Evolutionary conservation across 495 filamentous ascomycete species (phyloP), one percentile per base, ranked within the genome.

Genomic region (Penicillium mononematosum): DNA sequence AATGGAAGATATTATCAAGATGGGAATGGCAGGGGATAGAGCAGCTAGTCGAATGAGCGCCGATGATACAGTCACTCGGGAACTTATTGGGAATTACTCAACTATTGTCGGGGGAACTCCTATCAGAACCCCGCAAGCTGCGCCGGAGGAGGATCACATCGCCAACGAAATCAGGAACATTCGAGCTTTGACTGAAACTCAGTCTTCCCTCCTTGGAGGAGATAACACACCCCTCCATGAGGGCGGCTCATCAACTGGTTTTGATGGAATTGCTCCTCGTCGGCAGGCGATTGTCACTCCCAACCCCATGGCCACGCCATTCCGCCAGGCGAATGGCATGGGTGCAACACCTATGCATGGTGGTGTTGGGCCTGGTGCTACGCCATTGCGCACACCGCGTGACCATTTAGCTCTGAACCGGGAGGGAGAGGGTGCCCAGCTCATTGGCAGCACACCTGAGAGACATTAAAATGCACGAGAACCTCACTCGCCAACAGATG

Each of bases 131-230:
- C 94, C 94, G 2, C 83, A 86, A 65, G 92, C 91, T 17, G 88
- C 94, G 0, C 88, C 92, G 8, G 89, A 96, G 67, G 92, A 98
- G 66, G 95, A 98, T 69, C 86, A 88, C 59, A 91, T 98, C 50
- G 90, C 93, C 50, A 98, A 98, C 66, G 94, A 98, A 71, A 95
- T 98, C 56, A 87, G 85, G 58, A 98, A 98, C 69, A 96, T 97
- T 53, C 82, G 90, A 39, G 91, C 92, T 7, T 76, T 96, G 45
- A 97, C 92, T 0, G 90, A 96, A 65, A 98, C 94, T 0, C 89
- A 97, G 66, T 97, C 93, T n/a, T 95, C 91, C 17, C 78, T 98
- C 16, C 81, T 98, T 17, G 94, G 94, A 53, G 94, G 93, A 1
- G 95, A 98, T 56, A 98, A 97, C 63, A 92, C 91, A 0, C 89